Evolutionary conservation across 2,329 filamentous ascomycete species (phyloP).

Genomic region (Blastomyces emzantsi): DNA sequence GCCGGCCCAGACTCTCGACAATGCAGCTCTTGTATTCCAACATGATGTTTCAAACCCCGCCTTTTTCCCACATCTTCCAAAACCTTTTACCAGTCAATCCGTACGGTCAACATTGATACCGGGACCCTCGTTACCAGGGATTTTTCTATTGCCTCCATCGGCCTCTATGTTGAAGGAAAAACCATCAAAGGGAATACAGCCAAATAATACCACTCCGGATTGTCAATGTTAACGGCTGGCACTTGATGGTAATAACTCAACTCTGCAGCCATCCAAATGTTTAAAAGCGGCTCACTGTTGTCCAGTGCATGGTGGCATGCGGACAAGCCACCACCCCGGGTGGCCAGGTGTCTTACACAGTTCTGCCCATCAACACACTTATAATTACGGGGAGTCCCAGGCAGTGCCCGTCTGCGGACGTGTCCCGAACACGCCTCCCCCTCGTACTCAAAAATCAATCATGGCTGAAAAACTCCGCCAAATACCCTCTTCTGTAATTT

Average conservation of each 20-base stretch:
- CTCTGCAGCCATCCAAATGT: not conserved
- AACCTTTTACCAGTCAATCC: not conserved
- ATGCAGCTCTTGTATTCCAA: not conserved
- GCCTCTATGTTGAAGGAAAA: not conserved
- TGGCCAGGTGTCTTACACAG: not conserved
- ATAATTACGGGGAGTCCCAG: not conserved
- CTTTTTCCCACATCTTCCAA: not conserved
- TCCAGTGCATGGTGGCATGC: not conserved
- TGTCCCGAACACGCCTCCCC: not conserved
- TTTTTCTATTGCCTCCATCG: not conserved
- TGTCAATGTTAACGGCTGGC: not conserved
- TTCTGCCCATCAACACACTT: not conserved
- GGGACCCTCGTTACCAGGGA: not conserved
- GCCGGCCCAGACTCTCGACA: not conserved
- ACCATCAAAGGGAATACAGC: not conserved
- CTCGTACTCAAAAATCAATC: not conserved
- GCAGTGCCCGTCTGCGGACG: not conserved
- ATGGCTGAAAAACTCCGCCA: not conserved
- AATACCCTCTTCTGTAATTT: no score
- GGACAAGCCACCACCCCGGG: not conserved
- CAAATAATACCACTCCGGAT: not conserved
- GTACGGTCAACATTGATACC: not conserved
- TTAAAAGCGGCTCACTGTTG: not conserved
- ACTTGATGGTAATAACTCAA: not conserved
- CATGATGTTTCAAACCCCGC: conserved; percentile 6